These are phyloP conservation scores for Hypomyces perniciosus DNA, from an alignment of 2,329 filamentous ascomycete species.

Conservation along the genomic window DNA sequence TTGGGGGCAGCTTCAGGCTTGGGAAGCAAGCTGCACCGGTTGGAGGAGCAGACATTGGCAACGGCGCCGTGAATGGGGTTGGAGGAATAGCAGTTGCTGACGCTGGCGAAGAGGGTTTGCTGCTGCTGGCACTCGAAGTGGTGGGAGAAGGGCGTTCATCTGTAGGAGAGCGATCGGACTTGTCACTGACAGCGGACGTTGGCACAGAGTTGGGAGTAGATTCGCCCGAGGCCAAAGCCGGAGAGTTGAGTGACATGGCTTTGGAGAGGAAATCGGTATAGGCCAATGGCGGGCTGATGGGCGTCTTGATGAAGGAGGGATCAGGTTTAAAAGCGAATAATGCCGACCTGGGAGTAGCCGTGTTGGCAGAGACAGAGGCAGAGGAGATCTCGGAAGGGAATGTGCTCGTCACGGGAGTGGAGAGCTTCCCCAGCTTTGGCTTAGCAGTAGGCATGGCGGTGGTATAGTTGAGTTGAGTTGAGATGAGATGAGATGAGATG, in stretches of 20 bases:
- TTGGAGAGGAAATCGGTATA: conserved; percentile 87
- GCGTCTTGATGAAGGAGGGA: conserved; percentile 67
- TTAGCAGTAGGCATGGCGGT: conserved; percentile 45
- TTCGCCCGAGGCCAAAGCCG: conserved; percentile 49
- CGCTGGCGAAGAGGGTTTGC: conserved; percentile 28
- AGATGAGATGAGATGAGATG: conserved; percentile 5
- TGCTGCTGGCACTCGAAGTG: conserved; percentile 26
- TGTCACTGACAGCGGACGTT: conserved; percentile 51
- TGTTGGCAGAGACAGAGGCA: conserved; percentile 38
- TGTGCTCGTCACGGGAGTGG: conserved; percentile 56
- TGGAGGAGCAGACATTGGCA: conserved; percentile 54
- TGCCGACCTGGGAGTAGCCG: conserved; percentile 60
- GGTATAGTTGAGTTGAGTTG: conserved; percentile 7
- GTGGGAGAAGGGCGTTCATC: conserved; percentile 46
- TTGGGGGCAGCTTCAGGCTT: conserved; percentile 71
- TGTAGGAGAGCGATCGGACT: conserved; percentile 52
- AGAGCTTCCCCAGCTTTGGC: conserved; percentile 57
- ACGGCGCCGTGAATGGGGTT: conserved; percentile 46
- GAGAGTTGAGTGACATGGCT: conserved; percentile 69
- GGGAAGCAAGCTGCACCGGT: conserved; percentile 56
- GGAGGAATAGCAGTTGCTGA: conserved; percentile 37
- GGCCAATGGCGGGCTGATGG: conserved; percentile 82
- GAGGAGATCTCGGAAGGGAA: conserved; percentile 58
- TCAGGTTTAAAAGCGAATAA: conserved; percentile 35
- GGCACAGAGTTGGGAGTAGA: conserved; percentile 45